Base-by-base conservation (phyloP, 208 protist species). In the Trichomonas vaginalis region DNA sequence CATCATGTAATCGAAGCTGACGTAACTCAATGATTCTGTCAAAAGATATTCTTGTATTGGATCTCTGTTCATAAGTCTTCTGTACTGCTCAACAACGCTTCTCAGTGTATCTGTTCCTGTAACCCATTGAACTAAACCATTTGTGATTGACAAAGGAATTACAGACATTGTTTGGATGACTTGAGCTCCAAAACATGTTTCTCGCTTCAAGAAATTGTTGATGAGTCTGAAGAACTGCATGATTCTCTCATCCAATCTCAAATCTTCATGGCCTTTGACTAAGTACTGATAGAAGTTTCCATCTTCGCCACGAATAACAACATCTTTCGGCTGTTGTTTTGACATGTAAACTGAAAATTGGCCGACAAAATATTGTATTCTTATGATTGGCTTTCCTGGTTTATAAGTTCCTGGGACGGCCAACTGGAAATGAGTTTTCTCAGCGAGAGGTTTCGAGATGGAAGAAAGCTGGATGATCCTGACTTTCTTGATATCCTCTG, bases 171-270 rank as follows among this genome's bases (percentile, higher is more conserved):
- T 92, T 32, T 92, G 86, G 27, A 92, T 92, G 45, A 51, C 12
- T 10, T 51, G 42, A 12, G 15, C 45, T 17, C 45, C 32, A 15
- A 92, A 92, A 39, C 40, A 92, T 51, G 86, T 51, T 51, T 92
- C 86, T 17, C 45, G 42, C n/a, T 39, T 92, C 9, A 92, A 17
- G 8, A 92, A 45, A 9, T 42, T 48, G 45, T 92, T 92, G 15
- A 92, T 92, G 12, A 92, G 12, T 0, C 86, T 6, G n/a, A 95
- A 95, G 51, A 95, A 95, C 40, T 95, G 92, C 92, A 95, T 95
- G 37, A 95, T 79, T 21, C 92, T 14, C 27, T 95, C 92, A 80
- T 95, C 92, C 1, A 95, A 32, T 42, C 51, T 32, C 0, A 95
- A 15, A 47, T 95, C 92, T 79, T 95, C 92, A 27, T 79, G 92